These are phyloP conservation scores for Umbellularia californica DNA, from an alignment of 164 flowering plant species.

Conservation along the genomic window DNA sequence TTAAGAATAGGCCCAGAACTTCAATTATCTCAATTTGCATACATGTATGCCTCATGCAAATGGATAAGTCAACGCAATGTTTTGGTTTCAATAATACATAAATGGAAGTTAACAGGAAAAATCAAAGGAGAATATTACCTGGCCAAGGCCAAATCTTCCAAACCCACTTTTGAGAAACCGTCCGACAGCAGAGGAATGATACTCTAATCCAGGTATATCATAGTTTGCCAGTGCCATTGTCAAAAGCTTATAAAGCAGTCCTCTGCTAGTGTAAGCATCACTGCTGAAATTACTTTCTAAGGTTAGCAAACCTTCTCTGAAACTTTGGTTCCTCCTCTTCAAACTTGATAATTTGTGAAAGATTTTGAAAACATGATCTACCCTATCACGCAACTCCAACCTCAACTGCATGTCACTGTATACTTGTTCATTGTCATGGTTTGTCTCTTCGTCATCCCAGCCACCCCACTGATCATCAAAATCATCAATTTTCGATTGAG, in stretches of 20 bases:
- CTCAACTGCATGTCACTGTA: conserved; percentile 79
- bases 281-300: conserved; percentile 36
- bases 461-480: conserved; percentile 91
- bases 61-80: background rate
- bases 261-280: conserved; percentile 50
- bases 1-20: background rate
- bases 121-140: conserved; percentile 33
- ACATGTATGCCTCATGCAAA: background rate
- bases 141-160: conserved; percentile 97
- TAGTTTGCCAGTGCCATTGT: conserved; percentile 50
- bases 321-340: conserved; percentile 34
- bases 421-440: conserved; percentile 33
- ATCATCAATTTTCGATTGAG: conserved; percentile 39
- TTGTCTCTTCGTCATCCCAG: conserved; percentile 85
- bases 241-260: conserved; percentile 64
- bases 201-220: conserved; percentile 80
- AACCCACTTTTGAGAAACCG: conserved; percentile 94
- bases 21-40: background rate
- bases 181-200: conserved; percentile 92
- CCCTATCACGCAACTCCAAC: conserved; percentile 82
- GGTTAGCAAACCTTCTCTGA: conserved; percentile 38
- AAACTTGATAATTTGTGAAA: conserved; percentile 71
- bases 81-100: no score
- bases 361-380: conserved; percentile 79
- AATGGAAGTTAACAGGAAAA: background rate